Conservation (phyloP, 106 monocot species). For the Triglochin maritima region DNA sequence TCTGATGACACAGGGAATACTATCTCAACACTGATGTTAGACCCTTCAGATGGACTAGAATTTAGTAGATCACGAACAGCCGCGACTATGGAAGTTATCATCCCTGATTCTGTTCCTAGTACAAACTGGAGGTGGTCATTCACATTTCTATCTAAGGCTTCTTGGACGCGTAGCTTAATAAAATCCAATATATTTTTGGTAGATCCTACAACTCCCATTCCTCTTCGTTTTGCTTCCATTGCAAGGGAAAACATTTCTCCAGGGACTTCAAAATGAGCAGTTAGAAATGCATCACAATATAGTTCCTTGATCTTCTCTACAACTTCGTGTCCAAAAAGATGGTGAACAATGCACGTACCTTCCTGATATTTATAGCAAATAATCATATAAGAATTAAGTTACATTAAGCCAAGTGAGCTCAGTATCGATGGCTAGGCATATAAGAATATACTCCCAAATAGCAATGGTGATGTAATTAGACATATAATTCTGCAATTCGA, state of each 20-base stretch:
- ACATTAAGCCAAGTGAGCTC: not conserved
- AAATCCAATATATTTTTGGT: constrained; percentile 96
- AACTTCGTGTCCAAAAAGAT: constrained; percentile 96
- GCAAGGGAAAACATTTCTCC: constrained; percentile 98
- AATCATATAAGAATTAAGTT: not conserved
- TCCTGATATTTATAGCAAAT: constrained; percentile 34
- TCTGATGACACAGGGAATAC: constrained; percentile 96
- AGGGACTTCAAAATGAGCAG: constrained; percentile 97
- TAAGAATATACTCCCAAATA: no score
- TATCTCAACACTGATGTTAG: constrained; percentile 64
- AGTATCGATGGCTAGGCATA: not conserved
- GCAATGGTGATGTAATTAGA: no score
- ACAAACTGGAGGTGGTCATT: constrained; percentile 94
- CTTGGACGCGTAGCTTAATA: constrained; percentile 60
- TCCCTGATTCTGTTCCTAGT: constrained; percentile 95
- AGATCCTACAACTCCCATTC: constrained; percentile 98
- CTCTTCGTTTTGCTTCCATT: constrained; percentile 95
- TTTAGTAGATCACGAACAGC: constrained; percentile 53
- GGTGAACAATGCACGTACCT: constrained; percentile 92
- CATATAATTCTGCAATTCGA: no score
- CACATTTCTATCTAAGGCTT: constrained; percentile 57
- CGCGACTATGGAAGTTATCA: constrained; percentile 87
- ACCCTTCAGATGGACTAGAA: constrained; percentile 19
- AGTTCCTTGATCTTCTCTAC: constrained; percentile 86
- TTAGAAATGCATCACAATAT: constrained; percentile 88